Base-by-base conservation (phyloP, 768 basidiomycete genomes). In the Serendipita sp. region DNA sequence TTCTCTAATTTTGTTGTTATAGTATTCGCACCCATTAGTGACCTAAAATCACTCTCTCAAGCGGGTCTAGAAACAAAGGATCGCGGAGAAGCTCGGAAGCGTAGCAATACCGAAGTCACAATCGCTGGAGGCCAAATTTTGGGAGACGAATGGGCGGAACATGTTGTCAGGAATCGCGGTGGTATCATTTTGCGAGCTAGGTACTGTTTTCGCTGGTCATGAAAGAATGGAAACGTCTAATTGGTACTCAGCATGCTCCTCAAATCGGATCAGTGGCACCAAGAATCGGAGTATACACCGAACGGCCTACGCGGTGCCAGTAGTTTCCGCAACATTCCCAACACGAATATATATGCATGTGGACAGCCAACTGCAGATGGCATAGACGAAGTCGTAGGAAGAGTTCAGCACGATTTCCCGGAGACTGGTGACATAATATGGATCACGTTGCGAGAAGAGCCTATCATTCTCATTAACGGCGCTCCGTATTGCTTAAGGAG, bases 111-210 rank as follows among this genome's bases (percentile, higher is more conserved):
- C 65, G 84, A 86, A 67, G 80, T 84, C 11, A 84, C 81, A 34
- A 87, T 85, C 63, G 74, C 81, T 22, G 91, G 91, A 9, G 91
- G 90, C 0, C 88, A 86, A 69, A 82, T 96, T 45, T 75, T 94
- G 1, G 95, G 92, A 3, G 94, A 97, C 70, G 96, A 99, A 71
- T 98, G 91, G 76, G 91, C 90, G 2, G 88, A 90, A 43, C 90
- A 94, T 70, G 91, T 98, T 48, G 83, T 99, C 33, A 87, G 87
- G 84, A 88, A 93, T 69, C 87, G 96, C 11, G 86, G 83, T 64
- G 96, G 96, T 0, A 90, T 99, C 70, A 96, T 98, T 68, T 75
- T 99, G 16, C 83, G 96, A 44, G 86, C 94, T 70, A 84, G 86
- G 85, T 90, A 63, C 26, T 78, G 78, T 38, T 61, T 7, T 24